Percentiles rank a stretch among this genome's conserved stretches.
Conservation (phyloP, 2,329 filamentous ascomycete species). For the Fusarium siculi region DNA sequence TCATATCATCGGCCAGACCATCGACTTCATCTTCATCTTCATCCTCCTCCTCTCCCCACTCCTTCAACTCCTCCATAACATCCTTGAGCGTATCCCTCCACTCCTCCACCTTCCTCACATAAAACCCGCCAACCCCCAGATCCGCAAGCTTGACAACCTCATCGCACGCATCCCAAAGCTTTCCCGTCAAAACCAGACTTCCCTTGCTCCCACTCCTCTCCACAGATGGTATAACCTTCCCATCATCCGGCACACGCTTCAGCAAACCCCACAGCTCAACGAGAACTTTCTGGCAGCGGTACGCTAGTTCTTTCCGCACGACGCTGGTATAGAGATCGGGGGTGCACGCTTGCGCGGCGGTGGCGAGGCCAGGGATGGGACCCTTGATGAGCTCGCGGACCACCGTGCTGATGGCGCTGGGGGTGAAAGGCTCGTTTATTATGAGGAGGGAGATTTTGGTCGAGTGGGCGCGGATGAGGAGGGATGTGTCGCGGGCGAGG, state of each 20-base stretch:
- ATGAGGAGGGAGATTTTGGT: slow-evolving; percentile 90
- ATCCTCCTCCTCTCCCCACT: slow-evolving; percentile 81
- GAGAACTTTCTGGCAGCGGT: slow-evolving; percentile 68
- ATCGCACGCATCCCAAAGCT: slow-evolving; percentile 88
- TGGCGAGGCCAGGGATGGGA: slow-evolving; percentile 79
- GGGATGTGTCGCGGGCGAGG: slow-evolving; percentile 76
- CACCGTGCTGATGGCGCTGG: slow-evolving; percentile 76
- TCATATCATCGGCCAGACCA: slow-evolving; percentile 48
- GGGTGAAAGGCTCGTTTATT: slow-evolving; percentile 87
- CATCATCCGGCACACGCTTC: slow-evolving; percentile 67
- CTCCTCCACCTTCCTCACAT: slow-evolving; percentile 77
- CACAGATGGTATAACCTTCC: slow-evolving; percentile 57
- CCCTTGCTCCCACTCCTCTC: slow-evolving; percentile 56
- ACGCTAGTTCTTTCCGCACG: slow-evolving; percentile 72
- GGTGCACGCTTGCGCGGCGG: slow-evolving; percentile 73
- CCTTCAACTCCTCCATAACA: slow-evolving; percentile 85
- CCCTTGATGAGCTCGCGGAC: slow-evolving; percentile 77
- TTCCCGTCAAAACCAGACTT: slow-evolving; percentile 74
- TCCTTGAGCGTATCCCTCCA: slow-evolving; percentile 82
- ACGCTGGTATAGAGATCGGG: slow-evolving; percentile 69
- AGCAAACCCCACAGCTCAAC: slow-evolving; percentile 71
- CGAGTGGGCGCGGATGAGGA: slow-evolving; percentile 80
- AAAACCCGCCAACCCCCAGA: slow-evolving; percentile 75
- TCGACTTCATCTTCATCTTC: slow-evolving; percentile 64
- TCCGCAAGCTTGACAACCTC: slow-evolving; percentile 71